phyloP scores from a whole-genome alignment of 805 yeast genomes.

The Starmerella sp. region DNA sequence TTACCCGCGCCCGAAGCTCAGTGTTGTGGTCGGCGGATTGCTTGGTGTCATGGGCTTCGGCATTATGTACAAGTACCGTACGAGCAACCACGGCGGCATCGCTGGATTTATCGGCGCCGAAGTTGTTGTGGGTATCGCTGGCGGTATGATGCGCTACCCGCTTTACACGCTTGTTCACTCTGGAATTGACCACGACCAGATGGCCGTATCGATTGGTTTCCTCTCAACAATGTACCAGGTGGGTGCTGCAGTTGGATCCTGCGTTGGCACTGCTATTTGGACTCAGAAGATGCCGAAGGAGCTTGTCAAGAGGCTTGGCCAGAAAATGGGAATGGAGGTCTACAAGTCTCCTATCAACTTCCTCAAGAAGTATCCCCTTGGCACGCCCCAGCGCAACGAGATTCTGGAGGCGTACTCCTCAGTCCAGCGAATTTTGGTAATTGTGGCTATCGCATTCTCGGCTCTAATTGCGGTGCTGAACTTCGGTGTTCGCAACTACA shows the following conservation, averaged over 20 bases:
- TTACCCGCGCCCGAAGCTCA: conserved; percentile 45
- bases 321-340: conserved; percentile 35
- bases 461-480: conserved; percentile 15
- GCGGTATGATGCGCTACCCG: conserved; percentile 58
- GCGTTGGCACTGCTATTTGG: conserved; percentile 64
- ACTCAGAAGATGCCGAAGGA: conserved; percentile 43
- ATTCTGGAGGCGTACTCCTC: conserved; percentile 48
- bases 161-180: conserved; percentile 51
- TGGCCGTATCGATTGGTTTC: conserved; percentile 51
- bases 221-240: conserved; percentile 48
- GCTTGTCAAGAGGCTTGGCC: conserved; percentile 31
- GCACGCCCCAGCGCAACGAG: conserved; percentile 46
- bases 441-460: conserved; percentile 43
- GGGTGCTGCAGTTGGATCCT: conserved; percentile 53
- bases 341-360: conserved; percentile 48
- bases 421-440: conserved; percentile 47
- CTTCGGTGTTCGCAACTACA: conserved; percentile 10
- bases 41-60: conserved; percentile 56
- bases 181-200: conserved; percentile 48
- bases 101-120: conserved; percentile 56
- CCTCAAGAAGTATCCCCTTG: conserved; percentile 43
- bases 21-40: conserved; percentile 46
- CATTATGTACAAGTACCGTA: conserved; percentile 45
- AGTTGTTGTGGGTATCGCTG: conserved; percentile 58
- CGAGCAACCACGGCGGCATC: conserved; percentile 33